These are phyloP conservation scores for Hypoxylon cercidicola DNA, from an alignment of 495 filamentous ascomycete genomes.

Conservation along the genomic window DNA sequence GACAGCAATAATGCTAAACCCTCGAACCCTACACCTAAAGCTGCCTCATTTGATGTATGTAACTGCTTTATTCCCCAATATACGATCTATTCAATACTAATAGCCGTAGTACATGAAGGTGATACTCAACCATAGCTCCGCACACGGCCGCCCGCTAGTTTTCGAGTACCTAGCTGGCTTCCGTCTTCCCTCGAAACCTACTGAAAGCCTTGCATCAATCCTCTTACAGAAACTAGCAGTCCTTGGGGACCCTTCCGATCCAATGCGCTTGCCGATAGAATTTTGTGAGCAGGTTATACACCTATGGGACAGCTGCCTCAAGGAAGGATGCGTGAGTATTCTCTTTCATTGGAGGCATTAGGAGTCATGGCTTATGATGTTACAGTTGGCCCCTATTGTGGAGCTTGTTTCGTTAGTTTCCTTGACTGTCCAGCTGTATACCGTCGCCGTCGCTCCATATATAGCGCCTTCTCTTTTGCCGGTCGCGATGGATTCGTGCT, in stretches of 20 bases:
- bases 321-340: constrained; percentile 45
- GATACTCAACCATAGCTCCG: constrained; percentile 55
- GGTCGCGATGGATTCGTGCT: constrained; percentile 50
- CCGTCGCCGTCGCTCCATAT: constrained; percentile 51
- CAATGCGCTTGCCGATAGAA: constrained; percentile 53
- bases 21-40: constrained; percentile 25
- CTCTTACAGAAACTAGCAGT: constrained; percentile 55
- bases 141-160: constrained; percentile 48
- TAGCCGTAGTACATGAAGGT: constrained; percentile 52
- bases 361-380: constrained; percentile 10
- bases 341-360: not conserved
- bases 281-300: constrained; percentile 57
- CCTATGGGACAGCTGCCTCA: constrained; percentile 56
- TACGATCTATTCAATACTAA: constrained; percentile 25
- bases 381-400: constrained; percentile 55
- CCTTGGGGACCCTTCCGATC: constrained; percentile 48
- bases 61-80: not conserved
- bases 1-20: constrained; percentile 19
- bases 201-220: constrained; percentile 54
- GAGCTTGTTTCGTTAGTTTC: constrained; percentile 52
- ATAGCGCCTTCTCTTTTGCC: constrained; percentile 55
- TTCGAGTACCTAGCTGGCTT: constrained; percentile 57
- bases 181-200: constrained; percentile 52
- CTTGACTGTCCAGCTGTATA: constrained; percentile 54
- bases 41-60: constrained; percentile 51